phyloP scores from a whole-genome alignment of 164 flowering plant genomes.

The Stephania yunnanensis region DNA sequence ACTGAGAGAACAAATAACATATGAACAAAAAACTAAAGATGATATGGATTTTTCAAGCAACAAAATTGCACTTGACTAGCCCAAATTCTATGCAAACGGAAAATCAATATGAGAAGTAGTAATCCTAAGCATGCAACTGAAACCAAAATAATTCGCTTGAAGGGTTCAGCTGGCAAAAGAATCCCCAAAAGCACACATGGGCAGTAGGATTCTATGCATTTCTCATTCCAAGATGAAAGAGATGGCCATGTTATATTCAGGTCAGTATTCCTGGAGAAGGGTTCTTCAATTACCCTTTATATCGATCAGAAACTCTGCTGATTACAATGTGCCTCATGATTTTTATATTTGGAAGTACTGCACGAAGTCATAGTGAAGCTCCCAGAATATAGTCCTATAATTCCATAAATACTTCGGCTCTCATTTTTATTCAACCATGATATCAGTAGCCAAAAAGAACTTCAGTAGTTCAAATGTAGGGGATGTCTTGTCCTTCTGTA shows the following conservation, averaged over 20 bases:
- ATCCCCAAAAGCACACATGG: background rate
- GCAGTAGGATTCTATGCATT: background rate
- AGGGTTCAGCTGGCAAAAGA: background rate
- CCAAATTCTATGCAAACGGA: background rate
- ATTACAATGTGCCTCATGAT: background rate
- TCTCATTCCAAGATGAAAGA: background rate
- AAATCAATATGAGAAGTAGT: background rate
- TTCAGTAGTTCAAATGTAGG: background rate
- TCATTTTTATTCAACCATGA: background rate
- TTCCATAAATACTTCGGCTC: background rate
- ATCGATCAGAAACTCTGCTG: background rate
- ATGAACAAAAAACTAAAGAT: no score
- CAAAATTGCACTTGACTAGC: background rate
- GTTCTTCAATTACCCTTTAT: background rate
- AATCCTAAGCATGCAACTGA: background rate
- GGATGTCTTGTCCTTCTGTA: background rate
- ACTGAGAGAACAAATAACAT: background rate
- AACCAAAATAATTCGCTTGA: background rate
- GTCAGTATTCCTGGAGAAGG: background rate
- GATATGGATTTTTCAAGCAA: background rate
- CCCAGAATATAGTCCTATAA: background rate
- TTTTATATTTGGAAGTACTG: background rate
- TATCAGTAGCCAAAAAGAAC: background rate
- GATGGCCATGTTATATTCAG: background rate
- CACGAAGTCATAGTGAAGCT: background rate